Conservation (phyloP, 495 filamentous ascomycete genomes). For the Podospora fimiseda region DNA sequence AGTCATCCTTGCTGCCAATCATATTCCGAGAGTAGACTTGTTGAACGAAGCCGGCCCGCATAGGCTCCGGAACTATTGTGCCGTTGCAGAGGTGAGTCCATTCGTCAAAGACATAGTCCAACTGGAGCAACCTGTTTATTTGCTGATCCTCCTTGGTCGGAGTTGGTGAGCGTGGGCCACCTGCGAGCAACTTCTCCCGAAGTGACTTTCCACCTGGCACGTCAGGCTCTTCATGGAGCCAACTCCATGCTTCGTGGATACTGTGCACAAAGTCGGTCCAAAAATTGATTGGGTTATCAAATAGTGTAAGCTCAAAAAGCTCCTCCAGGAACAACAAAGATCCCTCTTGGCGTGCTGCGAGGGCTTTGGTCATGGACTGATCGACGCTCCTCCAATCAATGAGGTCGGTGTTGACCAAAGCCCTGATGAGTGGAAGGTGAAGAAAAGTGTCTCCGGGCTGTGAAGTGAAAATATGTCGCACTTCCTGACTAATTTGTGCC, state of each 20-base stretch:
- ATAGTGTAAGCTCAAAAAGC: constrained; percentile 67
- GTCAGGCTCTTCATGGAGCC: constrained; percentile 68
- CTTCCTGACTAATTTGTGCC: constrained; percentile 63
- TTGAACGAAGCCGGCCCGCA: constrained; percentile 68
- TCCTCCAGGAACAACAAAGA: constrained; percentile 70
- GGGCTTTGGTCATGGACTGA: constrained; percentile 60
- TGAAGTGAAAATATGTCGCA: constrained; percentile 58
- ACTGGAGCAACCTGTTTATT: constrained; percentile 64
- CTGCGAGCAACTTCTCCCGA: constrained; percentile 63
- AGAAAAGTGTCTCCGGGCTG: constrained; percentile 71
- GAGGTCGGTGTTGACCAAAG: constrained; percentile 63
- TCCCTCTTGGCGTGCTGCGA: constrained; percentile 58
- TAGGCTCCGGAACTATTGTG: constrained; percentile 61
- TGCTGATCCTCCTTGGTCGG: constrained; percentile 16
- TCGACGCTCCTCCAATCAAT: constrained; percentile 80
- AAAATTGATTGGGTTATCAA: constrained; percentile 68
- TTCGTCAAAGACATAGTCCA: constrained; percentile 91
- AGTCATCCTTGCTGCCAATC: constrained; percentile 64
- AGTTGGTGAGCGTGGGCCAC: constrained; percentile 38
- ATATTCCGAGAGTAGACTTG: constrained; percentile 71
- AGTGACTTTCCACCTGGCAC: constrained; percentile 60
- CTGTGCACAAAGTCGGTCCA: constrained; percentile 82
- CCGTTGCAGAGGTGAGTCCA: constrained; percentile 83
- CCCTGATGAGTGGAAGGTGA: constrained; percentile 67
- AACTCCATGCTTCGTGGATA: constrained; percentile 71